Conservation (phyloP, 805 yeast genomes). For the Metschnikowia chrysomelidarum region DNA sequence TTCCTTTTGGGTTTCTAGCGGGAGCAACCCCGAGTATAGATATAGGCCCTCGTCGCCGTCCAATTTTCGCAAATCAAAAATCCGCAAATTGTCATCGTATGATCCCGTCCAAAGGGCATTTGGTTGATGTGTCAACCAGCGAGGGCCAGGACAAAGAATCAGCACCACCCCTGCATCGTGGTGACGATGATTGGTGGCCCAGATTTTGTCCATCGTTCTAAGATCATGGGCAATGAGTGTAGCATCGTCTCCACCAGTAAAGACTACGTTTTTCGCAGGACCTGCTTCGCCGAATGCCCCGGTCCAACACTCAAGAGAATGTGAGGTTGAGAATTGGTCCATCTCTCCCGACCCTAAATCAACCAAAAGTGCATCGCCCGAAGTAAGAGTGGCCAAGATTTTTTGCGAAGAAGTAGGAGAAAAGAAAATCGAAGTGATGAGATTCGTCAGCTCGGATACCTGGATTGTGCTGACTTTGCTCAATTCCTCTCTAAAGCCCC, state of each 20-base stretch:
- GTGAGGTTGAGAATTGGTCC: constrained; percentile 40
- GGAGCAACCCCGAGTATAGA: constrained; percentile 47
- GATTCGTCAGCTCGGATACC: constrained; percentile 45
- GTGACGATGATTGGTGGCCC: constrained; percentile 47
- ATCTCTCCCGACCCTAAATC: constrained; percentile 23
- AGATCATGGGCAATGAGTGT: constrained; percentile 71
- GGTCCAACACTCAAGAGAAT: constrained; percentile 86
- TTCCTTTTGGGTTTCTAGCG: constrained; percentile 41
- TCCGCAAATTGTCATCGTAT: constrained; percentile 77
- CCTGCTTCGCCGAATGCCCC: constrained; percentile 64
- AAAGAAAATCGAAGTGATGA: constrained; percentile 67
- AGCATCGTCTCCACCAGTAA: constrained; percentile 92
- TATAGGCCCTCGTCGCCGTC: constrained; percentile 36
- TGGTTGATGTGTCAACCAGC: constrained; percentile 46
- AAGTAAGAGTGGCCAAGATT: constrained; percentile 61
- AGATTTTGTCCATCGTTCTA: constrained; percentile 36
- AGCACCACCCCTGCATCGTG: constrained; percentile 94
- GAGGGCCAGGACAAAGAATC: constrained; percentile 48
- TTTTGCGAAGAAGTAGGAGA: constrained; percentile 40
- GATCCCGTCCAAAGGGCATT: constrained; percentile 79
- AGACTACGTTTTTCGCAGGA: constrained; percentile 54
- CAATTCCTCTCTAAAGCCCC: constrained; percentile 42
- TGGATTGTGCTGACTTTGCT: constrained; percentile 25
- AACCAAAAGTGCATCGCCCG: constrained; percentile 55
- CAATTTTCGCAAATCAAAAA: constrained; percentile 62